Percentiles rank a stretch among this genome's conserved stretches.
Evolutionary conservation across 2,329 filamentous ascomycete genomes (phyloP).

Genomic region (Fusarium musae): DNA sequence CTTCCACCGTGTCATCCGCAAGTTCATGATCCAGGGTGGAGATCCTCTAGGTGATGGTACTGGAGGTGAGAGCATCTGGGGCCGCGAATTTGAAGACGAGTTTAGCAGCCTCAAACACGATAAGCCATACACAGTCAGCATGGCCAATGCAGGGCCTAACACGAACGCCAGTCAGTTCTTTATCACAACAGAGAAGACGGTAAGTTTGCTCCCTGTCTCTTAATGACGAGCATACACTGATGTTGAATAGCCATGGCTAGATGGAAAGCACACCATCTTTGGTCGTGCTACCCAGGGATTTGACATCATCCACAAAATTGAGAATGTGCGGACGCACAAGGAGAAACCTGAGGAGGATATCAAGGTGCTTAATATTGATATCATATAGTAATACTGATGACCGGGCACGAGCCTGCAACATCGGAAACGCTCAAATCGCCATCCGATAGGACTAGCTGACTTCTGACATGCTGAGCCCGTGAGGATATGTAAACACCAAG

Average conservation of each 20-base stretch:
- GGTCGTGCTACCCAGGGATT: conserved; percentile 89
- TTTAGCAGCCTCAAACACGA: conserved; percentile 93
- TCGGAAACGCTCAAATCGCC: neutral
- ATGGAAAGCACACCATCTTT: conserved; percentile 96
- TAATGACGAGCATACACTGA: neutral
- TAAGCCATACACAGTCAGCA: conserved; percentile 94
- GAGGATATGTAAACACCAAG: neutral
- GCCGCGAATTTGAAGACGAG: conserved; percentile 93
- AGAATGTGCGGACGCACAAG: conserved; percentile 85
- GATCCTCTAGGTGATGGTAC: conserved; percentile 93
- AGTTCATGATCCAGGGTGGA: conserved; percentile 99
- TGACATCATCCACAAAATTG: conserved; percentile 95
- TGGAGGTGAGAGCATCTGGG: conserved; percentile 91
- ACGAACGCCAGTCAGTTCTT: conserved; percentile 99
- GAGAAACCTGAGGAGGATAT: conserved; percentile 98
- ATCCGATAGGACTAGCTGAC: neutral
- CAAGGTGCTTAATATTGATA: conserved; percentile 91
- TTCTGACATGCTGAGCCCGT: neutral
- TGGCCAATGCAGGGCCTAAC: conserved; percentile 96
- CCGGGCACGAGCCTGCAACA: neutral
- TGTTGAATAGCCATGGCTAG: conserved; percentile 80
- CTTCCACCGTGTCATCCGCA: conserved; percentile 95
- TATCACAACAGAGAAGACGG: conserved; percentile 96
- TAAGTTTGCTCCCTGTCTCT: conserved; percentile 55
- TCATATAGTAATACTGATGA: conserved; percentile 53